Percentiles rank a stretch among this genome's conserved stretches.
Conservation (phyloP, 2,329 filamentous ascomycete genomes). For the Chrysosphaeria jannelii region DNA sequence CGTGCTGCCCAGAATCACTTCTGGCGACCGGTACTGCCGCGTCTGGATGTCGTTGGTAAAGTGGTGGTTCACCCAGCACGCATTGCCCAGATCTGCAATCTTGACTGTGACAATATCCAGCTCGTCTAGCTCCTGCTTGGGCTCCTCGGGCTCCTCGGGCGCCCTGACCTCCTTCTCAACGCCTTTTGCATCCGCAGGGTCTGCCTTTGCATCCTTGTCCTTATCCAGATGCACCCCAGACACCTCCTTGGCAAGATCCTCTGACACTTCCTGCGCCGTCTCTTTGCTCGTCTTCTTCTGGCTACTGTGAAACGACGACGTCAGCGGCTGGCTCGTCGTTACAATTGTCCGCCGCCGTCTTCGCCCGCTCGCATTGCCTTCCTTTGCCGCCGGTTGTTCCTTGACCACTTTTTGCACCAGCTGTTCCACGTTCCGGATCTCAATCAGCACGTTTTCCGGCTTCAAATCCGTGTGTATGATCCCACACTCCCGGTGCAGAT, state of each 20-base stretch:
- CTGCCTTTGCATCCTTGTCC: too few species aligned
- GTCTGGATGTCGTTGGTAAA: slow-evolving; percentile 99
- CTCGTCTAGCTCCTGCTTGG: slow-evolving; percentile 18
- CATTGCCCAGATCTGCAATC: slow-evolving; percentile 92
- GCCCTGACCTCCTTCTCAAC: too few species aligned
- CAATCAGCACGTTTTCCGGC: slow-evolving; percentile 92
- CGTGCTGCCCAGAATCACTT: slow-evolving; percentile 87
- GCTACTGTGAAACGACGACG: slow-evolving; percentile 55
- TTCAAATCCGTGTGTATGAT: slow-evolving; percentile 97
- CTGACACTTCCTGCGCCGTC: slow-evolving; percentile 70
- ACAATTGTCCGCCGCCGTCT: slow-evolving; percentile 77
- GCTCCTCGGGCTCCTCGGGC: slow-evolving; percentile 38
- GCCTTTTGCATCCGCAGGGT: too few species aligned
- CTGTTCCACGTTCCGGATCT: slow-evolving; percentile 95
- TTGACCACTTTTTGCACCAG: slow-evolving; percentile 93
- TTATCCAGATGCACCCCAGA: slow-evolving; percentile 87
- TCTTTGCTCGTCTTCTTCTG: slow-evolving; percentile 25
- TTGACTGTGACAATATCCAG: slow-evolving; percentile 82
- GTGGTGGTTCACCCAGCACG: slow-evolving; percentile 95
- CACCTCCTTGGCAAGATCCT: slow-evolving; percentile 74
- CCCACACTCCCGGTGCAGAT: slow-evolving; percentile 87
- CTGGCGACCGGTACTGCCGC: slow-evolving; percentile 82
- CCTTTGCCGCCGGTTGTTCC: slow-evolving; percentile 42
- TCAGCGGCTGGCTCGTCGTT: slow-evolving; percentile 84
- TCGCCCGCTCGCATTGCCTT: slow-evolving; percentile 75